Evolutionary conservation across 2,329 filamentous ascomycete genomes (phyloP).

Genomic region (Beauveria australis): DNA sequence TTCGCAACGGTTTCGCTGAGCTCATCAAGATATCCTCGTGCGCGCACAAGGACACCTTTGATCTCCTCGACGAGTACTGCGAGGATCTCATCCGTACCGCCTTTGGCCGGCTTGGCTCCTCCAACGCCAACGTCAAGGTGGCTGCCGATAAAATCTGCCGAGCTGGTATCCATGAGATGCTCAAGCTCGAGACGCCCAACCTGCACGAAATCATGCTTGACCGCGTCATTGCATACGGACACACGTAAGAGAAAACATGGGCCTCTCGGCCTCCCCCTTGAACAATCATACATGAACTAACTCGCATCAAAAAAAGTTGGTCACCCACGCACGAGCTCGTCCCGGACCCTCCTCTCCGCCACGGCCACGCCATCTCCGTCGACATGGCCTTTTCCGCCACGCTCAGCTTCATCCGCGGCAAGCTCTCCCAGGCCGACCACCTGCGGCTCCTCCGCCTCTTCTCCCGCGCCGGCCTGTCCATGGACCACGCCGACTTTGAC

Average conservation of each 20-base stretch:
- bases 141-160: slow-evolving; percentile 60
- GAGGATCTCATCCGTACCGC: slow-evolving; percentile 57
- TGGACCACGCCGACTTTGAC: slow-evolving; percentile 63
- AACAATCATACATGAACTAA: background rate
- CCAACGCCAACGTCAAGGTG: slow-evolving; percentile 44
- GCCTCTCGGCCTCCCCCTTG: background rate
- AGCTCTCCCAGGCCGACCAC: slow-evolving; percentile 54
- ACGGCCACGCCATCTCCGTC: slow-evolving; percentile 67
- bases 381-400: slow-evolving; percentile 71
- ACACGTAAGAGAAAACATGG: slow-evolving; percentile 43
- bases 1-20: slow-evolving; percentile 67
- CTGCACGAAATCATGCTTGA: slow-evolving; percentile 66
- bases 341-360: slow-evolving; percentile 58
- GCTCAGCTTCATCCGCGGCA: slow-evolving; percentile 52
- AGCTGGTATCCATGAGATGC: slow-evolving; percentile 64
- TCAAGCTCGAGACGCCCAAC: slow-evolving; percentile 65
- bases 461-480: slow-evolving; percentile 60
- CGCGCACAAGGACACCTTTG: slow-evolving; percentile 56
- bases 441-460: slow-evolving; percentile 57
- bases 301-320: slow-evolving; percentile 38
- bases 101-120: slow-evolving; percentile 54
- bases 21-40: slow-evolving; percentile 70
- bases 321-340: slow-evolving; percentile 64
- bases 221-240: slow-evolving; percentile 65
- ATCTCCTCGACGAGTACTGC: slow-evolving; percentile 60